Evolutionary conservation across 2,329 filamentous ascomycete species (phyloP).

Genomic region (Bipolaris victoriae): DNA sequence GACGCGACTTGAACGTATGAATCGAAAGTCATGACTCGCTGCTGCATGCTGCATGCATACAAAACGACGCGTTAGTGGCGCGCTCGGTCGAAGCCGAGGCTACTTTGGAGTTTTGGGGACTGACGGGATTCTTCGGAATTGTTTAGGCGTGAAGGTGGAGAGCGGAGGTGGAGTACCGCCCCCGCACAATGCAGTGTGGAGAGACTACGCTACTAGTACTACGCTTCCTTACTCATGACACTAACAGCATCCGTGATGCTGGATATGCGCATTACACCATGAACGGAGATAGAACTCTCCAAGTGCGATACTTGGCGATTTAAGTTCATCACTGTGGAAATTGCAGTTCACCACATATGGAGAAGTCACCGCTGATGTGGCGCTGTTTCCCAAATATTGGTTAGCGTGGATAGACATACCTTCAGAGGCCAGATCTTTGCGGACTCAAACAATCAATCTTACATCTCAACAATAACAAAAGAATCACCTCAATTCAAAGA

Average conservation of each 20-base stretch:
- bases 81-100: slow-evolving; percentile 15
- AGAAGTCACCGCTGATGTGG: too few species aligned
- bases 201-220: slow-evolving; percentile 5
- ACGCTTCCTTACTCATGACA: background rate
- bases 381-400: too few species aligned
- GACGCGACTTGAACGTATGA: slow-evolving; percentile 7
- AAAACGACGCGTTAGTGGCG: slow-evolving; percentile 20
- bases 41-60: slow-evolving; percentile 15
- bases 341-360: too few species aligned
- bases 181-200: background rate
- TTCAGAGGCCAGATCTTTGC: too few species aligned
- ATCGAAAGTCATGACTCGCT: slow-evolving; percentile 20
- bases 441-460: too few species aligned
- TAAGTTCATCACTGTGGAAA: too few species aligned
- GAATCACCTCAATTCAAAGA: background rate
- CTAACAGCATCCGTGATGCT: background rate
- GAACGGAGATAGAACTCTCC: background rate
- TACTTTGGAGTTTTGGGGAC: slow-evolving; percentile 19
- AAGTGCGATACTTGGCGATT: too few species aligned
- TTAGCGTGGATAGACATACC: too few species aligned
- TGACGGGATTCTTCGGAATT: slow-evolving; percentile 34
- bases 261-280: background rate
- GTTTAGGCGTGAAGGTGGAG: slow-evolving; percentile 28
- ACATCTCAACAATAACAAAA: too few species aligned
- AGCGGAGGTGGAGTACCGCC: slow-evolving; percentile 14